Evolutionary conservation across 805 yeast genomes (phyloP).

Genomic region (Priceomyces haplophilus): DNA sequence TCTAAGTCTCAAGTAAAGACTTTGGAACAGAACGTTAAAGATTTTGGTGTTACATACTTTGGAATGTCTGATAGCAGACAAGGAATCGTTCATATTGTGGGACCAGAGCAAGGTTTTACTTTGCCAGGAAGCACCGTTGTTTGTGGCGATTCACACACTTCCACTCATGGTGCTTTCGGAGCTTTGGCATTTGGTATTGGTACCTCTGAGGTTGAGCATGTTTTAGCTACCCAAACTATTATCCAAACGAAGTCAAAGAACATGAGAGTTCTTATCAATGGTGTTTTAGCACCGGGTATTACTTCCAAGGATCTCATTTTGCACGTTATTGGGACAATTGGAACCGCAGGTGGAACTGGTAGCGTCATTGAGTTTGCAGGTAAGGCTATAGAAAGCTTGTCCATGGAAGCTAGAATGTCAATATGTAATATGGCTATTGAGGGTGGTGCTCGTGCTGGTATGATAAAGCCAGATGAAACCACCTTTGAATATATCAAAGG

Average conservation of each 20-base stretch:
- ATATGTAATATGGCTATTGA: conserved; percentile 99
- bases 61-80: conserved; percentile 95
- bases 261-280: conserved; percentile 86
- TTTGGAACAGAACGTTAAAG: conserved; percentile 86
- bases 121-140: conserved; percentile 98
- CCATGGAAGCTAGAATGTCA: conserved; percentile 99
- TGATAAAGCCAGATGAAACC: conserved; percentile 92
- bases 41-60: conserved; percentile 84
- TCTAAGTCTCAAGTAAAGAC: conserved; percentile 91
- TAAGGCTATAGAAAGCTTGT: conserved; percentile 80
- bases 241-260: conserved; percentile 94
- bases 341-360: conserved; percentile 99
- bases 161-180: conserved; percentile 99
- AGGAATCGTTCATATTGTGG: conserved; percentile 97
- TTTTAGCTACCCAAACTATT: conserved; percentile 93
- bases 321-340: conserved; percentile 93
- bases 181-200: conserved; percentile 98
- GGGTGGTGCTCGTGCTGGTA: conserved; percentile 99
- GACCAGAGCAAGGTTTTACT: conserved; percentile 99
- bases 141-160: conserved; percentile 98
- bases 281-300: conserved; percentile 81
- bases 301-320: conserved; percentile 94
- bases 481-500: conserved; percentile 89
- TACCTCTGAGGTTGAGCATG: conserved; percentile 98
- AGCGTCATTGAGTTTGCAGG: conserved; percentile 96